phyloP scores from a whole-genome alignment of 2,329 filamentous ascomycete genomes.

The Sordariomycetes sp. region DNA sequence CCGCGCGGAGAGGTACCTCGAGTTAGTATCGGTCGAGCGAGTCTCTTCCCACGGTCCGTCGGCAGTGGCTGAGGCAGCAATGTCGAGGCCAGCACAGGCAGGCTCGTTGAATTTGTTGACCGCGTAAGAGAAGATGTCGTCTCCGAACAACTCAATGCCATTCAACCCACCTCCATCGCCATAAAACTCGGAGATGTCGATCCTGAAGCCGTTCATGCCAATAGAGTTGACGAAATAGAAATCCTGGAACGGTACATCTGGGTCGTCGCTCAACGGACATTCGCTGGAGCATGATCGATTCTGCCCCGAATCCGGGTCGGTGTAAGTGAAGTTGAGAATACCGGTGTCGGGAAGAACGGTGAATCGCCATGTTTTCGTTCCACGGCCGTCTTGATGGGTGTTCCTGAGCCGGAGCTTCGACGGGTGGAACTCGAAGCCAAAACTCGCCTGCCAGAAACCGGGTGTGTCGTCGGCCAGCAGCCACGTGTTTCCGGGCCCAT shows the following conservation, averaged over 20 bases:
- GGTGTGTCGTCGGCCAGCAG: slow-evolving; percentile 58
- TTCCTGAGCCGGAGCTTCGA: slow-evolving; percentile 85
- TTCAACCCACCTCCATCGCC: slow-evolving; percentile 74
- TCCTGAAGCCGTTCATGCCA: slow-evolving; percentile 76
- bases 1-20: slow-evolving; percentile 65
- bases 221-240: slow-evolving; percentile 83
- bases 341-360: slow-evolving; percentile 77
- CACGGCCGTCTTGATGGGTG: slow-evolving; percentile 70
- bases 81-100: slow-evolving; percentile 53
- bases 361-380: slow-evolving; percentile 81
- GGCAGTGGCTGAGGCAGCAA: slow-evolving; percentile 50
- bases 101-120: slow-evolving; percentile 85
- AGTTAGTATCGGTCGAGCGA: slow-evolving; percentile 57
- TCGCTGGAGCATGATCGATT: slow-evolving; percentile 65
- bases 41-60: slow-evolving; percentile 67
- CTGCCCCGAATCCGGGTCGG: slow-evolving; percentile 59
- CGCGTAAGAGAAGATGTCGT: slow-evolving; percentile 78
- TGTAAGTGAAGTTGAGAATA: slow-evolving; percentile 93
- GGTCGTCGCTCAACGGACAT: slow-evolving; percentile 72
- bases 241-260: slow-evolving; percentile 63
- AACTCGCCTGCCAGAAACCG: slow-evolving; percentile 76
- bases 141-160: slow-evolving; percentile 78
- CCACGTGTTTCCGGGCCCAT: slow-evolving; percentile 71
- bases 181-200: slow-evolving; percentile 83
- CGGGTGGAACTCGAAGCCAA: slow-evolving; percentile 75